A percentile compares a stretch with the other conserved stretches of the same genome.
Evolutionary conservation across 2,329 filamentous ascomycete genomes (phyloP).

Genomic region (Thermothelomyces thermophilus): DNA sequence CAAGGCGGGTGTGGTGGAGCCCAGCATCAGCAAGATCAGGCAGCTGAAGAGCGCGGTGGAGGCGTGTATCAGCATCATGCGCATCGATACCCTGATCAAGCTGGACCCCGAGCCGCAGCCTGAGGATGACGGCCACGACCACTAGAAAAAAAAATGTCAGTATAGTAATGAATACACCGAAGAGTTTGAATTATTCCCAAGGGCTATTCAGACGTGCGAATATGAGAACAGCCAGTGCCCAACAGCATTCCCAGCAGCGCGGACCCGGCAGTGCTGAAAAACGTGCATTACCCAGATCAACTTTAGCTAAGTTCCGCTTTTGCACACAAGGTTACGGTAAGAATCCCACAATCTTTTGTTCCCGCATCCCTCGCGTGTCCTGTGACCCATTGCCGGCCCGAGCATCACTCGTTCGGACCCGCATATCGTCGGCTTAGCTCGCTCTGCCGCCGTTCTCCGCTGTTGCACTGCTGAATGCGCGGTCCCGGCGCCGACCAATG

Average conservation of each 20-base stretch:
- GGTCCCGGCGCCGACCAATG: conserved; percentile 7
- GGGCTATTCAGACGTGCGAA: background rate
- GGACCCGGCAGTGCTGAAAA: too few relatives aligned
- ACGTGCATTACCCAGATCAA: too few relatives aligned
- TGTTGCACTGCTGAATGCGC: background rate
- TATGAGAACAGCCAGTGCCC: background rate
- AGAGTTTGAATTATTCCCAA: background rate
- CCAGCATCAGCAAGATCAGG: conserved; percentile 95
- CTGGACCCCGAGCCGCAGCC: conserved; percentile 80
- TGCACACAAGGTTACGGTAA: too few relatives aligned
- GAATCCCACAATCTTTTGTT: too few relatives aligned
- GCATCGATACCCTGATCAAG: conserved; percentile 98
- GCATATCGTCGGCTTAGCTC: conserved; percentile 20
- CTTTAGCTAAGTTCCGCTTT: too few relatives aligned
- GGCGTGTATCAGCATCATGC: conserved; percentile 98
- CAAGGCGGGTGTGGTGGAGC: conserved; percentile 92
- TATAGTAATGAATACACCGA: conserved; percentile 4
- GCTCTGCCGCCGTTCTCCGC: conserved; percentile 7
- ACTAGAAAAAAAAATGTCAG: conserved; percentile 44
- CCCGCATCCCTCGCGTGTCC: background rate
- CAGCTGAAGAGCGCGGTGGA: conserved; percentile 98
- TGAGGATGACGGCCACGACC: conserved; percentile 78
- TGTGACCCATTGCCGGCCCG: conserved; percentile 3
- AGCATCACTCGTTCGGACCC: conserved; percentile 5
- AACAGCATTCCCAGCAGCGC: background rate